Evolutionary conservation across 1,139 yeast genomes (phyloP).

Genomic region (Geotrichum armillariae): DNA sequence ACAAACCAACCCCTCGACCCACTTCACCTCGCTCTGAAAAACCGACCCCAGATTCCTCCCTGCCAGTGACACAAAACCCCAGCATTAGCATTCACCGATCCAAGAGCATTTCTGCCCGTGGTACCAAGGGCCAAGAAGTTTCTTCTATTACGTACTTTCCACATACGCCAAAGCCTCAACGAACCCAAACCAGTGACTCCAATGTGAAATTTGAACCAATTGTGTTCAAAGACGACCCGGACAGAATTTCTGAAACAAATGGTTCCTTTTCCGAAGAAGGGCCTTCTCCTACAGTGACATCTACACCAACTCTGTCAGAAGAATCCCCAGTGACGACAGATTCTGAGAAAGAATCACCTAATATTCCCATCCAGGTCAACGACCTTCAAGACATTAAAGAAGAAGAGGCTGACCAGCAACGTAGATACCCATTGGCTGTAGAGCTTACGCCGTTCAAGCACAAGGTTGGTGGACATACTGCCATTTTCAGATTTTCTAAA

Average conservation of each 20-base stretch:
- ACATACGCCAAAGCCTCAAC: conserved; percentile 43
- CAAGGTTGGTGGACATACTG: conserved; percentile 98
- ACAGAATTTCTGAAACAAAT: neutral
- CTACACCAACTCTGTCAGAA: neutral
- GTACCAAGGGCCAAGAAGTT: conserved; percentile 33
- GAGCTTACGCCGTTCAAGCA: conserved; percentile 86
- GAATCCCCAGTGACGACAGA: neutral
- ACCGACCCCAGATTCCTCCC: conserved; percentile 9
- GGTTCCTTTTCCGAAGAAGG: neutral
- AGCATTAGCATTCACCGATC: conserved; percentile 5
- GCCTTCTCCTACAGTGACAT: neutral
- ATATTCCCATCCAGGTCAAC: neutral
- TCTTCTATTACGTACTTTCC: conserved; percentile 71
- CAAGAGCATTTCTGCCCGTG: neutral
- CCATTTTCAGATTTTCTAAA: conserved; percentile 86
- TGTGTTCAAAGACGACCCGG: neutral
- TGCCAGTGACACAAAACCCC: conserved; percentile 9
- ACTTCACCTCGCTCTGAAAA: neutral
- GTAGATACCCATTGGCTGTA: conserved; percentile 50
- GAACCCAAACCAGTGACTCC: conserved; percentile 5
- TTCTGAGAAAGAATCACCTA: neutral
- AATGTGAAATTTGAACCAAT: neutral
- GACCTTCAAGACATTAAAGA: conserved; percentile 8
- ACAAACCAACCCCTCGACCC: neutral
- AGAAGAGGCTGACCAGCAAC: conserved; percentile 13